These are phyloP conservation scores for Obelidium mucronatum DNA, from an alignment of 192 early-diverging fungal genomes.

Conservation along the genomic window DNA sequence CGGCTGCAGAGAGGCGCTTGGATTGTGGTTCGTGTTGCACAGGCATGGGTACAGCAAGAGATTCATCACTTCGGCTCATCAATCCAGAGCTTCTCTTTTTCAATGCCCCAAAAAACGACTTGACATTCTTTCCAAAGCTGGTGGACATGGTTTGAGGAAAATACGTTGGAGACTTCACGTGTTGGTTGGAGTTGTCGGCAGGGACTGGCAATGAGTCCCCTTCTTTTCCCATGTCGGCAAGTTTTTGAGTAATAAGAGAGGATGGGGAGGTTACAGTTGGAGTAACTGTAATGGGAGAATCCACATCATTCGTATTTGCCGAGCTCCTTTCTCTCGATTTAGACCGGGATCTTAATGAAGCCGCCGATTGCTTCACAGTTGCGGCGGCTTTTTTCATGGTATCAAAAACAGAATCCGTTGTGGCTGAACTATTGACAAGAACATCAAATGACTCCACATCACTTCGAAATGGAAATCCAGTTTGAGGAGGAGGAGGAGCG, in stretches of 20 bases:
- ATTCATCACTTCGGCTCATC: neutral
- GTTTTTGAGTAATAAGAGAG: neutral
- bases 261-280: no score
- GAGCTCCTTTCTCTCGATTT: no score
- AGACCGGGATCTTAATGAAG: no score
- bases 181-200: neutral
- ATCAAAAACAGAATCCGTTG: no score
- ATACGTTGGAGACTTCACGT: neutral
- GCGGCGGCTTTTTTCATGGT: no score
- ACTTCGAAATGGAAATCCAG: constrained; percentile 46
- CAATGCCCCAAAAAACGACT: constrained; percentile 12
- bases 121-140: constrained; percentile 5
- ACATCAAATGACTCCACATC: no score
- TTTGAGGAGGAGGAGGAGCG: constrained; percentile 53
- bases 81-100: neutral
- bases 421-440: no score
- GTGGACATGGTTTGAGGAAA: neutral
- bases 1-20: neutral
- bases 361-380: no score
- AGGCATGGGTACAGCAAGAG: neutral
- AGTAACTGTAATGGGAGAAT: no score
- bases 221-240: constrained; percentile 1
- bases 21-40: no score
- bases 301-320: no score
- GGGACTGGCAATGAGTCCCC: neutral